phyloP scores from a whole-genome alignment of 768 basidiomycete genomes.

The Lactarius sanguifluus region DNA sequence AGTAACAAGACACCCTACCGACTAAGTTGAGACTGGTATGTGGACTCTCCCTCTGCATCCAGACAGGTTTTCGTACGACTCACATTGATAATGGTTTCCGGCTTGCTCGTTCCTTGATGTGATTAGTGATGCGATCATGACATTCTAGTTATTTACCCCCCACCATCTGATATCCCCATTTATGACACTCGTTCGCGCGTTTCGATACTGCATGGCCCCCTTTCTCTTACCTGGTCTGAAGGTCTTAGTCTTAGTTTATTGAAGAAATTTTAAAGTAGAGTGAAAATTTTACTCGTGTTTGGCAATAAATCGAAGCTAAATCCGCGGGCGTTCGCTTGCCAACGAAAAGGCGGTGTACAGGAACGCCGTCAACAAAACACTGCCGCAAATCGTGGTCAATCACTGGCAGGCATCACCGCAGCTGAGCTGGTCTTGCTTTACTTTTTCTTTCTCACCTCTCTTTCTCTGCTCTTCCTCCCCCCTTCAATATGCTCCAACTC shows the following conservation, averaged over 20 bases:
- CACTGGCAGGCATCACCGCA: neutral
- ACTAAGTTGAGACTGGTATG: constrained; percentile 3
- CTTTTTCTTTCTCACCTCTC: neutral
- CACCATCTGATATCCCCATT: constrained; percentile 18
- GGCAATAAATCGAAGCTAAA: neutral
- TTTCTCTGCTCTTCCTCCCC: neutral
- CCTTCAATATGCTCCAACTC: constrained; percentile 31
- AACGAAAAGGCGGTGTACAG: neutral
- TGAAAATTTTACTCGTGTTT: neutral
- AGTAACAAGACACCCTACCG: constrained; percentile 33
- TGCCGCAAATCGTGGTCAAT: neutral
- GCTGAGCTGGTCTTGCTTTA: neutral
- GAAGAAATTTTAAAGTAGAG: neutral
- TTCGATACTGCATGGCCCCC: neutral
- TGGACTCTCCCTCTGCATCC: neutral
- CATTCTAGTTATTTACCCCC: constrained; percentile 3
- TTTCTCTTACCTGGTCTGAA: neutral
- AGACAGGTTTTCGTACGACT: neutral
- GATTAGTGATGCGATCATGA: constrained; percentile 2
- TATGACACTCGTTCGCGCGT: constrained; percentile 7
- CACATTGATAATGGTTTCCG: neutral
- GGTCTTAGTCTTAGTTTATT: neutral
- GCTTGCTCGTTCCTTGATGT: neutral
- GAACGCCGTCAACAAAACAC: constrained; percentile 1
- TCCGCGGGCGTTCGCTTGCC: constrained; percentile 1